Evolutionary conservation across 768 basidiomycete species (phyloP).

Genomic region (Suillus americanus): DNA sequence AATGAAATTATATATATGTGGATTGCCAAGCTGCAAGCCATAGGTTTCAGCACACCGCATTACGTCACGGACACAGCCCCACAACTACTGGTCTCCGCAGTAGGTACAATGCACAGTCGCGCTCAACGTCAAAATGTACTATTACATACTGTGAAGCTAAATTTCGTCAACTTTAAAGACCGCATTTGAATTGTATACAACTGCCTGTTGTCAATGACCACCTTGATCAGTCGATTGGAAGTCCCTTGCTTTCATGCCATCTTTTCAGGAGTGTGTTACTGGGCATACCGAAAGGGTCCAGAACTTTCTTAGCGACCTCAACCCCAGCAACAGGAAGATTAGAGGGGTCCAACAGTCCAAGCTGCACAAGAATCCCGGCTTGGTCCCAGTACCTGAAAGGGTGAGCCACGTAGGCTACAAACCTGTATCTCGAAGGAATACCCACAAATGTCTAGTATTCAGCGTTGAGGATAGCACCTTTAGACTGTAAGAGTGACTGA

Average conservation of each 20-base stretch:
- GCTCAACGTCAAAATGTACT: neutral
- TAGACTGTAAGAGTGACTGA: neutral
- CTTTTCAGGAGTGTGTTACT: constrained; percentile 37
- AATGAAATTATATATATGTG: neutral
- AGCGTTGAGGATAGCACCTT: neutral
- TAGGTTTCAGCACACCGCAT: neutral
- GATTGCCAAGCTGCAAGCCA: neutral
- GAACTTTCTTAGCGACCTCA: constrained; percentile 39
- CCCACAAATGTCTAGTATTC: constrained; percentile 29
- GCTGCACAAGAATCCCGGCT: constrained; percentile 45
- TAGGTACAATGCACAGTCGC: neutral
- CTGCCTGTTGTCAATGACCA: constrained; percentile 12
- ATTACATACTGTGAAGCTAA: neutral
- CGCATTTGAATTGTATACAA: neutral
- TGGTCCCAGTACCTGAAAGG: constrained; percentile 46
- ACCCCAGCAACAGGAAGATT: constrained; percentile 38
- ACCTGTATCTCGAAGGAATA: neutral
- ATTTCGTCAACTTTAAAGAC: neutral
- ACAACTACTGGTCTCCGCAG: neutral
- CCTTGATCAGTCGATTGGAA: constrained; percentile 28
- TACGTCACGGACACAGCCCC: neutral
- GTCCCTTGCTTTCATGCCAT: constrained; percentile 39
- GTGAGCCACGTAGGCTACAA: neutral
- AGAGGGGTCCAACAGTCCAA: constrained; percentile 35
- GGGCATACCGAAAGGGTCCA: constrained; percentile 41